Evolutionary conservation across 2,329 filamentous ascomycete genomes (phyloP).

Genomic region (Xenoacremonium recifei): DNA sequence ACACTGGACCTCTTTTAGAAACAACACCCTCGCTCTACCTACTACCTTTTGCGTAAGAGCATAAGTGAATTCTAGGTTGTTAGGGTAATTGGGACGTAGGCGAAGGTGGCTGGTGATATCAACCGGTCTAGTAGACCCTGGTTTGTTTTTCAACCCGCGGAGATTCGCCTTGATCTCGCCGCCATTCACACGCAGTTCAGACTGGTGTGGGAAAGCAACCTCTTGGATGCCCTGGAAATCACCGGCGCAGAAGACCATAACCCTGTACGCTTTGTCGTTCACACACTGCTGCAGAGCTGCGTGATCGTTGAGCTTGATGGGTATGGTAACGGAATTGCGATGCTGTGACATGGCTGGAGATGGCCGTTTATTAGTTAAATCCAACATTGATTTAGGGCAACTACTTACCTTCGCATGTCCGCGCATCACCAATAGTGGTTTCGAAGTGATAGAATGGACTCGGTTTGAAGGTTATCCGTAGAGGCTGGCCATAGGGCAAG

Average conservation of each 20-base stretch:
- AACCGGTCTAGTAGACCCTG: conserved; percentile 88
- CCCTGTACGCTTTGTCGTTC: conserved; percentile 59
- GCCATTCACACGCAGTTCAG: conserved; percentile 87
- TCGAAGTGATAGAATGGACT: conserved; percentile 84
- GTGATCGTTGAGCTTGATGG: conserved; percentile 49
- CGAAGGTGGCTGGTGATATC: conserved; percentile 81
- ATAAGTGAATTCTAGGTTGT: conserved; percentile 84
- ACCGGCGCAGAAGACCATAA: conserved; percentile 81
- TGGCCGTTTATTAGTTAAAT: conserved; percentile 1
- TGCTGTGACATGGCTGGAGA: conserved; percentile 55
- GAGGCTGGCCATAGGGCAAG: conserved; percentile 15
- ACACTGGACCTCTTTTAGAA: too few relatives aligned
- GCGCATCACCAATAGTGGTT: conserved; percentile 61
- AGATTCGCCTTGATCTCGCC: conserved; percentile 91
- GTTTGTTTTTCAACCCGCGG: conserved; percentile 92
- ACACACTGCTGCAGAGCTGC: conserved; percentile 55
- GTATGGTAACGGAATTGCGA: conserved; percentile 46
- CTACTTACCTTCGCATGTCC: conserved; percentile 70
- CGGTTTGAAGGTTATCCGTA: conserved; percentile 50
- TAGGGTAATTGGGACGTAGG: conserved; percentile 68
- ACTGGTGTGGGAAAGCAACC: conserved; percentile 86
- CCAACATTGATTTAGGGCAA: background rate
- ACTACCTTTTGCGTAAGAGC: conserved; percentile 85
- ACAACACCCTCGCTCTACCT: too few relatives aligned
- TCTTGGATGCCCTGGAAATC: conserved; percentile 67